Conservation (phyloP, 2,329 filamentous ascomycete genomes). For the Aspergillus latus region DNA sequence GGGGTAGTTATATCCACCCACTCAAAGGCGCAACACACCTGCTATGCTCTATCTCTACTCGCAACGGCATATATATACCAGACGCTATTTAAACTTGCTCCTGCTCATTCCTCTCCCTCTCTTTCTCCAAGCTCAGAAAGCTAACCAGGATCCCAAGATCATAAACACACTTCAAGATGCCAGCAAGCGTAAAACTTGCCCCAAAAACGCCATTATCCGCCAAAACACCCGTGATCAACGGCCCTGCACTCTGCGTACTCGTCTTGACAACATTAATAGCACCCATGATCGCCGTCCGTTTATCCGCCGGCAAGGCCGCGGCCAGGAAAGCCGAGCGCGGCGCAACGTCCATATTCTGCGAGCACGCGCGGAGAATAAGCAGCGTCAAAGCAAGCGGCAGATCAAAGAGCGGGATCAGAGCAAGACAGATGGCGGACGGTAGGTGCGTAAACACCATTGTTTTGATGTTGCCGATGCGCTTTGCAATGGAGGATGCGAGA, state of each 20-base stretch:
- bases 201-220: conserved; percentile 59
- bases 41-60: neutral
- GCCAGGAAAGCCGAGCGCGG: conserved; percentile 70
- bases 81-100: neutral
- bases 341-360: conserved; percentile 68
- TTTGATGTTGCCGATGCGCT: conserved; percentile 59
- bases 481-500: conserved; percentile 63
- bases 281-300: conserved; percentile 72
- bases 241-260: conserved; percentile 60
- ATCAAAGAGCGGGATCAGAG: conserved; percentile 58
- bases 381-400: conserved; percentile 59
- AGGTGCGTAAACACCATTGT: conserved; percentile 77
- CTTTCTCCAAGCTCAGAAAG: conserved; percentile 40
- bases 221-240: conserved; percentile 63
- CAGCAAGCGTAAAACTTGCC: conserved; percentile 63
- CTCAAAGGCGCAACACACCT: neutral
- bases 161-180: conserved; percentile 61
- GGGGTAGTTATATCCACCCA: too few relatives aligned
- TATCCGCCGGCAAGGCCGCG: conserved; percentile 61
- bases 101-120: neutral
- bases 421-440: conserved; percentile 65
- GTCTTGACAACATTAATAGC: conserved; percentile 70
- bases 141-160: conserved; percentile 58
- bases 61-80: neutral
- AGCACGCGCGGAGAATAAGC: conserved; percentile 61